Evolutionary conservation across 2,329 filamentous ascomycete genomes (phyloP).

Genomic region (Alternaria novae-zelandiae): DNA sequence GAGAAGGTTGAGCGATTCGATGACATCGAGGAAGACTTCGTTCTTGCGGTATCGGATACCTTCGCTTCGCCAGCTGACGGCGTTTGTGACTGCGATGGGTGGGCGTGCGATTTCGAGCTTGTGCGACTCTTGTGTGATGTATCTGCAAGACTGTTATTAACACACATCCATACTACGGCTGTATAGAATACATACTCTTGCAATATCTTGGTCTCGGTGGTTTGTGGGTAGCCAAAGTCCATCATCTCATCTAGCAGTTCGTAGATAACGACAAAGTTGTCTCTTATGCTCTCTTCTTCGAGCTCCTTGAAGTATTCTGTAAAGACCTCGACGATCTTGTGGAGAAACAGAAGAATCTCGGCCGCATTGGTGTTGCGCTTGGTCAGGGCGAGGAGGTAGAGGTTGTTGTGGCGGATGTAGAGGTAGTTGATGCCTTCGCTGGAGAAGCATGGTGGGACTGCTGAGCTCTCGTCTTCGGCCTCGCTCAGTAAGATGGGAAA

Average conservation of each 20-base stretch:
- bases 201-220: slow-evolving; percentile 96
- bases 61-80: slow-evolving; percentile 96
- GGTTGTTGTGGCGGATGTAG: slow-evolving; percentile 98
- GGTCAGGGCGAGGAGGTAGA: slow-evolving; percentile 95
- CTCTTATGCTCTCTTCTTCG: slow-evolving; percentile 97
- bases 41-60: slow-evolving; percentile 99
- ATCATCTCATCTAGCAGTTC: slow-evolving; percentile 99
- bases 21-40: slow-evolving; percentile 97
- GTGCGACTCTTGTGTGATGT: slow-evolving; percentile 99
- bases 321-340: slow-evolving; percentile 98
- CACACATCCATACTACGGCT: rapidly evolving
- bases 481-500: slow-evolving; percentile 95
- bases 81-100: slow-evolving; percentile 97
- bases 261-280: slow-evolving; percentile 99
- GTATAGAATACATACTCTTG: slow-evolving; percentile 69
- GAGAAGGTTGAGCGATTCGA: slow-evolving; percentile 94
- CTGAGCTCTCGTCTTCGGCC: slow-evolving; percentile 98
- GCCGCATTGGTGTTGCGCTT: slow-evolving; percentile 99
- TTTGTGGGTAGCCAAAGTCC: slow-evolving; percentile 99
- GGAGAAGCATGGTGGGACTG: slow-evolving; percentile 96
- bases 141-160: slow-evolving; percentile 53
- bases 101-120: slow-evolving; percentile 95
- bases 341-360: slow-evolving; percentile 96
- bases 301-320: slow-evolving; percentile 99
- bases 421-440: slow-evolving; percentile 99